A percentile compares a stretch with the other conserved stretches of the same genome.
These are phyloP conservation scores for Suhomyces wounanorum DNA, from an alignment of 1,139 yeast genomes.

Conservation along the genomic window DNA sequence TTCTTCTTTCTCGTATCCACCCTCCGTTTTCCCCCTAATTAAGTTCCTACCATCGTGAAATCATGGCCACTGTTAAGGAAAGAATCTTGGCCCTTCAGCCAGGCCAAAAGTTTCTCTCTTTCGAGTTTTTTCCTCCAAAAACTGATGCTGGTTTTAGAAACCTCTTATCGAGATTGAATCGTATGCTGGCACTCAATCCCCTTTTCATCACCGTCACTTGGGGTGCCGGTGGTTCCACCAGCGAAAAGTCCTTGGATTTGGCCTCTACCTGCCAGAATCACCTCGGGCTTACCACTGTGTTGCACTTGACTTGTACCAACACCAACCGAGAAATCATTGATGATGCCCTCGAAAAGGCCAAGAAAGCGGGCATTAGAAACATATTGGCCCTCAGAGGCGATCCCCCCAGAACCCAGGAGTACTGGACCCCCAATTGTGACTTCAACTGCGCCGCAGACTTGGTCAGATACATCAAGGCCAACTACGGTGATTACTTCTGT, in stretches of 20 bases:
- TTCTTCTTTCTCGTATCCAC: not conserved
- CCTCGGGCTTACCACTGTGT: conserved; percentile 80
- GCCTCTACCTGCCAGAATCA: conserved; percentile 78
- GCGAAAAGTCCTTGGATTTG: conserved; percentile 79
- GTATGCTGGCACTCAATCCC: conserved; percentile 89
- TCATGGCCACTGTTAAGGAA: conserved; percentile 52
- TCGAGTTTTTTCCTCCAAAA: conserved; percentile 97
- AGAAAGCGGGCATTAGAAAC: conserved; percentile 73
- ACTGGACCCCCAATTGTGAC: conserved; percentile 58
- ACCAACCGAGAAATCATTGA: conserved; percentile 79
- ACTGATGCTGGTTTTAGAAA: conserved; percentile 86
- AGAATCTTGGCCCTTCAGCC: conserved; percentile 51
- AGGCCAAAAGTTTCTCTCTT: conserved; percentile 70
- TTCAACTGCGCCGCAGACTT: conserved; percentile 81
- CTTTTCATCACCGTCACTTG: conserved; percentile 91
- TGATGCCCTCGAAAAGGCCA: conserved; percentile 73
- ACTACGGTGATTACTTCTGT: conserved; percentile 76
- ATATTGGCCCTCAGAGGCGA: conserved; percentile 94
- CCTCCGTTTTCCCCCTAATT: not conserved
- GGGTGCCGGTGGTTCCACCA: conserved; percentile 98
- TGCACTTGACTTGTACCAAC: conserved; percentile 95
- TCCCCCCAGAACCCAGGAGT: conserved; percentile 85
- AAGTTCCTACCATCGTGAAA: not conserved
- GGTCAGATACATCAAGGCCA: conserved; percentile 68
- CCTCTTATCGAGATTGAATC: conserved; percentile 77